phyloP scores from a whole-genome alignment of 768 basidiomycete genomes.

The Mrakia frigida region DNA sequence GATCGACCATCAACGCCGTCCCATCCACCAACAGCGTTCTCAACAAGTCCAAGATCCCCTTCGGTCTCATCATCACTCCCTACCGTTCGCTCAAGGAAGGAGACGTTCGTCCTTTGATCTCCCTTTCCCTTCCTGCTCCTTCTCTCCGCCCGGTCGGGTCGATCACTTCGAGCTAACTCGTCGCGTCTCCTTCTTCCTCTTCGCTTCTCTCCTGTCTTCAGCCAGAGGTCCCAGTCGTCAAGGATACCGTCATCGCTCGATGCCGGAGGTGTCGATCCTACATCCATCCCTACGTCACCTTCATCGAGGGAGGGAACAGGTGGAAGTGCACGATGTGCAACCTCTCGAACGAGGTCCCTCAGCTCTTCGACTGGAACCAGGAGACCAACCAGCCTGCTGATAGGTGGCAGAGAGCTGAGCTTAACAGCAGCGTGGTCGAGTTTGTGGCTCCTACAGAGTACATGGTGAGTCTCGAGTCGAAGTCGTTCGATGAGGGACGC shows the following conservation, averaged over 20 bases:
- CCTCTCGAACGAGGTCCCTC: slow-evolving; percentile 96
- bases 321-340: slow-evolving; percentile 99
- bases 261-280: slow-evolving; percentile 94
- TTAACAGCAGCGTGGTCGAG: slow-evolving; percentile 91
- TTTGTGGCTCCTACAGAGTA: slow-evolving; percentile 98
- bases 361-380: slow-evolving; percentile 98
- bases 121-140: not conserved
- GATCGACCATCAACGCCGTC: slow-evolving; percentile 84
- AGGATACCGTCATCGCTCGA: slow-evolving; percentile 90
- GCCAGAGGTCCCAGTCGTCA: slow-evolving; percentile 77
- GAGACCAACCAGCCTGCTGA: slow-evolving; percentile 88
- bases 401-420: slow-evolving; percentile 85
- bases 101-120: slow-evolving; percentile 50
- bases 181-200: not conserved
- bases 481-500: too few species aligned
- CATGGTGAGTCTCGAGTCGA: slow-evolving; percentile 59
- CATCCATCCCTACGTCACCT: slow-evolving; percentile 95
- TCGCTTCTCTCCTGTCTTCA: slow-evolving; percentile 46
- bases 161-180: not conserved
- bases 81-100: slow-evolving; percentile 71
- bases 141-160: too few species aligned
- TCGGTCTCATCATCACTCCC: slow-evolving; percentile 82
- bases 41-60: slow-evolving; percentile 82
- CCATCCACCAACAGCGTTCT: slow-evolving; percentile 83
- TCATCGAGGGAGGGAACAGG: slow-evolving; percentile 95